Conservation (phyloP, 352 stramenopile genomes). For the Globisporangium viniferum region DNA sequence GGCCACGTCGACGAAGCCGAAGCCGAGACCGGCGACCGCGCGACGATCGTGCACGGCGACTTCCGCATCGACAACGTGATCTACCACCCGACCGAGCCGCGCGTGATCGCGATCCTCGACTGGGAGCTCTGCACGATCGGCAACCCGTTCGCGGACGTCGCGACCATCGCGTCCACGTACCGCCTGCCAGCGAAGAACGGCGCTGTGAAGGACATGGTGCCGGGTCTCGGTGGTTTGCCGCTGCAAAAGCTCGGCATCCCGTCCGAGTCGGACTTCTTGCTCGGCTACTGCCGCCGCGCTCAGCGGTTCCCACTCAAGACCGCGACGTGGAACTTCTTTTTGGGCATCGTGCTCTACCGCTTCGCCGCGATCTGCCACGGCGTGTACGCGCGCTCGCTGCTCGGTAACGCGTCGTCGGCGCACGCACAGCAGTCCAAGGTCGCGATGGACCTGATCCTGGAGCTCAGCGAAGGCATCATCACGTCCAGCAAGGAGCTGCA, state of each 20-base stretch:
- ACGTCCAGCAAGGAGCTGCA: slow-evolving; percentile 35
- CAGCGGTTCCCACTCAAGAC: slow-evolving; percentile 45
- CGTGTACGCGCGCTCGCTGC: slow-evolving; percentile 67
- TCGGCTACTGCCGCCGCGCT: slow-evolving; percentile 57
- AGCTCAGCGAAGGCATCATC: slow-evolving; percentile 38
- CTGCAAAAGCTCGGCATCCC: slow-evolving; percentile 66
- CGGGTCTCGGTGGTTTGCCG: slow-evolving; percentile 37
- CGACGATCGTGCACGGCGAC: slow-evolving; percentile 80
- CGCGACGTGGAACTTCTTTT: slow-evolving; percentile 72
- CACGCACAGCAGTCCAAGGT: slow-evolving; percentile 66
- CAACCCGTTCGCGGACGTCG: slow-evolving; percentile 79
- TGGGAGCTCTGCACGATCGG: slow-evolving; percentile 88
- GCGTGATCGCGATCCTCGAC: slow-evolving; percentile 81
- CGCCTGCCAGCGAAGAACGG: slow-evolving; percentile 32
- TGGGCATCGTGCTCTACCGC: slow-evolving; percentile 69
- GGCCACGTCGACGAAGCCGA: slow-evolving; percentile 44
- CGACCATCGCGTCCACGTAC: slow-evolving; percentile 61
- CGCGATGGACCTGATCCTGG: slow-evolving; percentile 62
- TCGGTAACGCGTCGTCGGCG: slow-evolving; percentile 79
- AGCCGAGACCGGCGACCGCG: slow-evolving; percentile 32
- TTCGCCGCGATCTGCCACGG: slow-evolving; percentile 79
- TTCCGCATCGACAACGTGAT: slow-evolving; percentile 88
- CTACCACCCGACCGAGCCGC: slow-evolving; percentile 81
- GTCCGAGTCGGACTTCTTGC: slow-evolving; percentile 50
- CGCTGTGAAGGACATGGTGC: slow-evolving; percentile 51